Evolutionary conservation across 1,139 yeast genomes (phyloP), one percentile per base, ranked within the genome.

Genomic region (Kurtzmaniella quercitrusa): DNA sequence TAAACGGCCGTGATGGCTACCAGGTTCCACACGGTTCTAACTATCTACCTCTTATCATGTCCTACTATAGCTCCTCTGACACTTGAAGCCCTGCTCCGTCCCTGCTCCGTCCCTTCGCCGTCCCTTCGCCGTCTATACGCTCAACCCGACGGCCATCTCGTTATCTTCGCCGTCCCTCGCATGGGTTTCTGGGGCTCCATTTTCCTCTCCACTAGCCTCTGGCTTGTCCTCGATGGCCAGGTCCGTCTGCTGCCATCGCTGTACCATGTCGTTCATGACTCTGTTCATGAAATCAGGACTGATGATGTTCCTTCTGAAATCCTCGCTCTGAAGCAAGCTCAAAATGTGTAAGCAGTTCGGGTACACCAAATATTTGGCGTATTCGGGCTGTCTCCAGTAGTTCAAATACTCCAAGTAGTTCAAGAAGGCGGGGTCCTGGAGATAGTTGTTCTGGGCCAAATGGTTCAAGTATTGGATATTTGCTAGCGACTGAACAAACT

Each of bases 401-500:
- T 79, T 83, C 46, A 86, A 70, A 57, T 86, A 86, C 17, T 76
- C 68, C 44, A 86, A 66, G 57, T 86, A 86, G 46, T 77, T 75
- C 29, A 86, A 63, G 52, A 86, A 86, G 45, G 73, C 73, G 17
- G 71, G 76, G 52, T 80, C 82, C 41, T 79, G 79, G 36, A 86
- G 67, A 53, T 80, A 81, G 48, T 82, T 82, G 51, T 79, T 82
- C 59, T 86, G 94, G 0, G 94, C 94, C 38, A 86, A 66, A 54
- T 78, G 85, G 55, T 82, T 81, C 46, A 87, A 68, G 54, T 87
- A 86, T 60, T 81, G 90, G 38, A 88, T 82, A 58, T 86, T 87
- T 16, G 91, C 80, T 41, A 86, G 69, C n/a, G 91, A 81, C 61
- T 86, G 95, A 6, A 86, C 88, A 60, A 86, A 87, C 66, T 85